Evolutionary conservation across 176 grass and related monocot species (phyloP).

Genomic region (Ananas comosus): DNA sequence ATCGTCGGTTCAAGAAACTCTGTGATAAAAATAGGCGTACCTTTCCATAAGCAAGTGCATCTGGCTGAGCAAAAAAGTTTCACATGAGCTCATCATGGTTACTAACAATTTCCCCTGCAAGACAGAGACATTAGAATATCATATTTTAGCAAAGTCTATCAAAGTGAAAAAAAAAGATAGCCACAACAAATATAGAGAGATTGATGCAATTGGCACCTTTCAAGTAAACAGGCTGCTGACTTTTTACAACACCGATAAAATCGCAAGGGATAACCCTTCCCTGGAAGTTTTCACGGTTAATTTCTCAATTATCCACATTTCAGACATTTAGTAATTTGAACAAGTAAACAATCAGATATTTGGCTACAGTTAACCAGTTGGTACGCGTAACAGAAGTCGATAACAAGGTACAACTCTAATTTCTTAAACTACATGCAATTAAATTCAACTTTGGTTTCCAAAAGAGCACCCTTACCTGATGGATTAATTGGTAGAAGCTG

Average conservation of each 20-base stretch:
- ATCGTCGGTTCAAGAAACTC: slow-evolving; percentile 14
- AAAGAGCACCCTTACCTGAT: slow-evolving; percentile 54
- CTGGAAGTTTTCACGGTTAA: slow-evolving; percentile 35
- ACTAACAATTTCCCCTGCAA: slow-evolving; percentile 75
- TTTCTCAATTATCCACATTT: slow-evolving; percentile 3
- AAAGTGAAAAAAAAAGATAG: background rate
- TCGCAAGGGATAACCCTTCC: slow-evolving; percentile 97
- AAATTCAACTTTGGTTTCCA: background rate
- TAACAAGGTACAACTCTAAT: background rate
- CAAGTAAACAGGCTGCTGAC: slow-evolving; percentile 86
- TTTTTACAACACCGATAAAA: slow-evolving; percentile 83
- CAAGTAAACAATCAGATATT: background rate
- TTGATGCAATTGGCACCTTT: slow-evolving; percentile 26
- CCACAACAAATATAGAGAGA: background rate
- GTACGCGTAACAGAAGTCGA: background rate
- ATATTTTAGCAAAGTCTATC: background rate
- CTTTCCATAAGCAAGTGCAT: slow-evolving; percentile 99
- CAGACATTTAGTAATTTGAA: background rate
- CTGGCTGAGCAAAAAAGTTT: slow-evolving; percentile 97
- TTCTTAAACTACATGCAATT: background rate
- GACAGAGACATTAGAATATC: slow-evolving; percentile 15
- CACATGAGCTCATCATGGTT: slow-evolving; percentile 99
- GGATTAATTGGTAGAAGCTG: slow-evolving; percentile 98
- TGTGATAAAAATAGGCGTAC: slow-evolving; percentile 22
- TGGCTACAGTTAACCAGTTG: background rate